phyloP scores from a whole-genome alignment of 2,329 filamentous ascomycete genomes.

The Botrytis byssoidea region DNA sequence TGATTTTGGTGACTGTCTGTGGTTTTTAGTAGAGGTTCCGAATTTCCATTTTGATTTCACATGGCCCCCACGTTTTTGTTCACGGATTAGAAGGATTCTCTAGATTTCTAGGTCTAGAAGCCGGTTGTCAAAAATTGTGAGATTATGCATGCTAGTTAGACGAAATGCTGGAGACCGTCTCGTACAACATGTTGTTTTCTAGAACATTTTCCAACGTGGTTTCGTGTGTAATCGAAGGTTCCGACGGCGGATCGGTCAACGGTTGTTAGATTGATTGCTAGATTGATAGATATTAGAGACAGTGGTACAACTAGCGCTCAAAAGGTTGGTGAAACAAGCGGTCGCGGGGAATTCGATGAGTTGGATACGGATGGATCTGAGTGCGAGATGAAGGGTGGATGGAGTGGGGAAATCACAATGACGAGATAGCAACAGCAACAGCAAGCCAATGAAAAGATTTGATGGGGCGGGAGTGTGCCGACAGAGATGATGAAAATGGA shows the following conservation, averaged over 20 bases:
- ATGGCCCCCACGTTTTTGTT: background rate
- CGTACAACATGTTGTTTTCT: constrained; percentile 7
- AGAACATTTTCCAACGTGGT: constrained; percentile 5
- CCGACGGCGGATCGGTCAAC: background rate
- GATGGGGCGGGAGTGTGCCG: background rate
- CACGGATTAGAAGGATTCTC: background rate
- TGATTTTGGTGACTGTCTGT: background rate
- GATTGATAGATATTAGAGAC: background rate
- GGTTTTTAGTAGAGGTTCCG: background rate
- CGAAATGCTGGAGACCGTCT: background rate
- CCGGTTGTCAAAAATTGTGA: background rate
- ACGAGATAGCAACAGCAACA: background rate
- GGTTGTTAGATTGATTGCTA: background rate
- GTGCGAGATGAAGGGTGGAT: constrained; percentile 4
- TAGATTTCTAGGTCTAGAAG: background rate
- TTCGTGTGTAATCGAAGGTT: constrained; percentile 9
- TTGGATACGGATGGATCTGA: background rate
- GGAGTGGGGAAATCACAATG: background rate
- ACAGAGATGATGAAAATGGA: background rate
- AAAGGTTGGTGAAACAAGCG: background rate
- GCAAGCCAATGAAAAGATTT: background rate
- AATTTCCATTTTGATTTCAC: background rate
- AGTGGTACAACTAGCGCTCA: background rate
- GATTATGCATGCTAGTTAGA: background rate
- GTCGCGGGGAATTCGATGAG: constrained; percentile 7